Conservation (phyloP, 257 asterid genomes). For the Sherardia arvensis region DNA sequence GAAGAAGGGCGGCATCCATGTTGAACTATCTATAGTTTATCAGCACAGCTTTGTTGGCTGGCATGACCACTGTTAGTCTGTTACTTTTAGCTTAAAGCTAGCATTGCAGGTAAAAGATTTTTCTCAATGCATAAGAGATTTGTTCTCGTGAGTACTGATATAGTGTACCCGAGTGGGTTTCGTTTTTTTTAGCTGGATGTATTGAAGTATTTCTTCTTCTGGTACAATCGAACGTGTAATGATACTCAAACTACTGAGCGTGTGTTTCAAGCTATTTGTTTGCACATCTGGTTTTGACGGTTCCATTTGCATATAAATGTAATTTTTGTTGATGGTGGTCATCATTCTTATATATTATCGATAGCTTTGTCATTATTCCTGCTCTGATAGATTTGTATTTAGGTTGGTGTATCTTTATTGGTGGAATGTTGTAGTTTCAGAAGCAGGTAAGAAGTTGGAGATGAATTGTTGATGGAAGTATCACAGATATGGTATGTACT, state of each 20-base stretch:
- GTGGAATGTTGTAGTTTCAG: neutral
- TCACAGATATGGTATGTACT: neutral
- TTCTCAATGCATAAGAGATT: neutral
- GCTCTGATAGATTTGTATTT: neutral
- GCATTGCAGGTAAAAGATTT: neutral
- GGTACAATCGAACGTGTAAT: neutral
- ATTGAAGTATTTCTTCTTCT: neutral
- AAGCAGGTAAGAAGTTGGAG: neutral
- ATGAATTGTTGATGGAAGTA: neutral
- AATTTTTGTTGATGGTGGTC: neutral
- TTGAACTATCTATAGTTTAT: slow-evolving; percentile 8
- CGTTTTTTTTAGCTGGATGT: no score
- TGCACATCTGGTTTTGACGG: neutral
- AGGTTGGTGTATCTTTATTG: neutral
- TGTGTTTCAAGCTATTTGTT: neutral
- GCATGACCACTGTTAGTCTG: slow-evolving; percentile 3
- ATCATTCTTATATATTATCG: neutral
- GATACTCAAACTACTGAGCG: no score
- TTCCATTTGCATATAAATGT: neutral
- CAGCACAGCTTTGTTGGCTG: slow-evolving; percentile 5
- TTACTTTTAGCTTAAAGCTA: neutral
- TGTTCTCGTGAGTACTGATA: neutral
- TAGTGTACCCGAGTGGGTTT: no score
- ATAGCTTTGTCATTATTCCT: neutral
- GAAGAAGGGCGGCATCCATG: slow-evolving; percentile 13